A percentile compares a stretch with the other conserved stretches of the same genome.
Evolutionary conservation across 2,329 filamentous ascomycete genomes (phyloP).

Genomic region (Ceratocystis albifundus): DNA sequence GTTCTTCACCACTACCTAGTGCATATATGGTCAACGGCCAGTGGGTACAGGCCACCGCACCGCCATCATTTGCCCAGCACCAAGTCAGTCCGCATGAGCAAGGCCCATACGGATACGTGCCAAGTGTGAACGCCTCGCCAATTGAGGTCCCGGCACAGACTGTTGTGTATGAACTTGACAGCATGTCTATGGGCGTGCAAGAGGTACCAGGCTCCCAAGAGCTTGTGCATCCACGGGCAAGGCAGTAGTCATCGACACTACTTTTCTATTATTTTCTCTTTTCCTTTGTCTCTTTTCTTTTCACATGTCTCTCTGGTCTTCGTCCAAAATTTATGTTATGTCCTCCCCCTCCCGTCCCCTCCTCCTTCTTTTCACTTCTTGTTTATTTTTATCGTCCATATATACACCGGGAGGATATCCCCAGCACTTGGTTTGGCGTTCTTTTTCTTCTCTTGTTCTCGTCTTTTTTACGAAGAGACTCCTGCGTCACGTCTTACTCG

Average conservation of each 20-base stretch:
- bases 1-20: constrained; percentile 12
- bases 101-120: constrained; percentile 12
- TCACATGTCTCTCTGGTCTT: not conserved
- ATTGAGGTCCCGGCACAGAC: constrained; percentile 17
- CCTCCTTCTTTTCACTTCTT: constrained; percentile 4
- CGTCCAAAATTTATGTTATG: not conserved
- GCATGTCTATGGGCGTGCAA: constrained; percentile 14
- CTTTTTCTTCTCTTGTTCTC: not conserved
- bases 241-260: not conserved
- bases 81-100: not conserved
- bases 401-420: constrained; percentile 5
- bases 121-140: constrained; percentile 6
- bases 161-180: constrained; percentile 21
- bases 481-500: not conserved
- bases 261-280: not conserved
- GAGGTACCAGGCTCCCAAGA: constrained; percentile 19
- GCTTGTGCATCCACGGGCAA: constrained; percentile 20
- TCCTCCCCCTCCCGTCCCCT: no score
- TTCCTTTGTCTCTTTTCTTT: not conserved
- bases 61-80: not conserved
- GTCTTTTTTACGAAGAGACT: not conserved
- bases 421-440: constrained; percentile 11
- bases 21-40: constrained; percentile 17
- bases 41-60: constrained; percentile 15
- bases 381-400: constrained; percentile 7